Conservation (phyloP, 768 basidiomycete species). For the Pilatotrama ljubarskyi region DNA sequence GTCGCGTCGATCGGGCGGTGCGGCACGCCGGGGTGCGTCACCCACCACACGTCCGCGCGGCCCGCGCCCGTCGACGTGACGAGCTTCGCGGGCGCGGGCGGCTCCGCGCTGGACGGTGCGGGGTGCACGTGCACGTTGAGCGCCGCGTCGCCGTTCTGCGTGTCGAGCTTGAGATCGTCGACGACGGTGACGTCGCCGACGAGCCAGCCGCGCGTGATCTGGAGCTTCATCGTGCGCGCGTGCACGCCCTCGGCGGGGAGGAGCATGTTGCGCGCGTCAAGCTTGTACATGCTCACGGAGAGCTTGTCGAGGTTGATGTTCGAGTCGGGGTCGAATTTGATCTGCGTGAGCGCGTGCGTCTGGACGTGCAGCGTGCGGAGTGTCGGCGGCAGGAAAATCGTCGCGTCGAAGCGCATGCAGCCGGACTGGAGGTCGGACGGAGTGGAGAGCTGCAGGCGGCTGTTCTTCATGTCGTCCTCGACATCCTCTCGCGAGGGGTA, state of each 20-base stretch:
- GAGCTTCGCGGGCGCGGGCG: constrained; percentile 40
- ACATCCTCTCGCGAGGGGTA: constrained; percentile 38
- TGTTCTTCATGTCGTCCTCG: constrained; percentile 33
- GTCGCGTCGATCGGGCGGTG: constrained; percentile 49
- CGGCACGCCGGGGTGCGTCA: constrained; percentile 38
- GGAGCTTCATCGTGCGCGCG: constrained; percentile 42
- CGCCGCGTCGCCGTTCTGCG: constrained; percentile 52
- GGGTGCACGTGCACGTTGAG: constrained; percentile 52
- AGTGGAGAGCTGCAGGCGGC: constrained; percentile 42
- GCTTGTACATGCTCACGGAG: constrained; percentile 43
- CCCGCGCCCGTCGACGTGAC: constrained; percentile 55
- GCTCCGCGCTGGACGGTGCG: constrained; percentile 28
- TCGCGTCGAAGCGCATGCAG: constrained; percentile 59
- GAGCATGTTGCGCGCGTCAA: constrained; percentile 45
- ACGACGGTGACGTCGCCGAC: constrained; percentile 57
- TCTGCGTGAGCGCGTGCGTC: constrained; percentile 46
- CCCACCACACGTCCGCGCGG: constrained; percentile 50
- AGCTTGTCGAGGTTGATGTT: constrained; percentile 45
- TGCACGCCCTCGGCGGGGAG: constrained; percentile 44
- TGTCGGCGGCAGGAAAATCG: constrained; percentile 48
- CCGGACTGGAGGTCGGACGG: constrained; percentile 30
- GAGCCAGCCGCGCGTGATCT: constrained; percentile 56
- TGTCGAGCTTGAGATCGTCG: constrained; percentile 42
- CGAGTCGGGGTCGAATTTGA: constrained; percentile 49
- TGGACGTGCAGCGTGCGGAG: constrained; percentile 50